phyloP scores from a whole-genome alignment of 176 grass and related monocot species.

The Carex parvula region DNA sequence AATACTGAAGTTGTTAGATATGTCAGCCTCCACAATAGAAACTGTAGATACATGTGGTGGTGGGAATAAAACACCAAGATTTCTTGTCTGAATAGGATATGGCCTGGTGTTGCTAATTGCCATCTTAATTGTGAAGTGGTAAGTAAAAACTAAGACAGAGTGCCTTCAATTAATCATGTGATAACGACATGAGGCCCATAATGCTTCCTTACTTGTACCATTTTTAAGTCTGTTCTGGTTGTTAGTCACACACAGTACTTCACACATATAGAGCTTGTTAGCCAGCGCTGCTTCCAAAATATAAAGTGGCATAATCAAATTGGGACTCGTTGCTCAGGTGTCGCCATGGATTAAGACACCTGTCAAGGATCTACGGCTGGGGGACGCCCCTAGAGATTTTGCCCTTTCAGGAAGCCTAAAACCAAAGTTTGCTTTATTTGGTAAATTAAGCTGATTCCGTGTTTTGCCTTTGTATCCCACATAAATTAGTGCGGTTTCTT shows the following conservation, averaged over 20 bases:
- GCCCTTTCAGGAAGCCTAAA: background rate
- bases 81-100: background rate
- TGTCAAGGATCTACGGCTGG: background rate
- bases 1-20: background rate
- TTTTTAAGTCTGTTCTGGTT: constrained; percentile 5
- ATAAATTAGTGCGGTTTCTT: background rate
- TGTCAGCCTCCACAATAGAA: background rate
- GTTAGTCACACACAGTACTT: background rate
- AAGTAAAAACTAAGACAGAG: background rate
- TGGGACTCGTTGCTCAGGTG: background rate
- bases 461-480: background rate
- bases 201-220: constrained; percentile 9
- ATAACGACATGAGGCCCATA: constrained; percentile 3
- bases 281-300: background rate
- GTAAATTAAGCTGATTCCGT: constrained; percentile 19
- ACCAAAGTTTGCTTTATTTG: constrained; percentile 6
- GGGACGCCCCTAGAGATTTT: background rate
- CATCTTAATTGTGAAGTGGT: background rate
- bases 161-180: constrained; percentile 1
- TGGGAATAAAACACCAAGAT: background rate
- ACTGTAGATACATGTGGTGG: background rate
- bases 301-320: constrained; percentile 16
- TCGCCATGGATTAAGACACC: background rate
- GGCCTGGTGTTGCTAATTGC: background rate
- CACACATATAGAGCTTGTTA: background rate